Conservation (phyloP, 2,329 filamentous ascomycete genomes). For the Aspergillus pseudoterreus region DNA sequence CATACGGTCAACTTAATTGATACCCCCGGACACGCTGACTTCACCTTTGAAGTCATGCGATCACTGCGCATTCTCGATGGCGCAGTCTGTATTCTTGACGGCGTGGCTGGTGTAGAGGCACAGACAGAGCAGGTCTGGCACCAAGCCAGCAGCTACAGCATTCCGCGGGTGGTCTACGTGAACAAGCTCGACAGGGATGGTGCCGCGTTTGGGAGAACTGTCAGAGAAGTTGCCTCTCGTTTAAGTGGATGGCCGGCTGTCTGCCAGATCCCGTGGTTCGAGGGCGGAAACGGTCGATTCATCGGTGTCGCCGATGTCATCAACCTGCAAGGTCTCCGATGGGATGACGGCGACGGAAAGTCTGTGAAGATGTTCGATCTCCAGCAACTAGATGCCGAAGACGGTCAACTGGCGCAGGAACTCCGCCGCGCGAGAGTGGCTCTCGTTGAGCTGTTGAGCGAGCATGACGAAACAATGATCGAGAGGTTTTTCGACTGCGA, state of each 20-base stretch:
- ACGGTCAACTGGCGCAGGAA: constrained; percentile 58
- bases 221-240: constrained; percentile 77
- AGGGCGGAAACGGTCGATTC: constrained; percentile 67
- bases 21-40: constrained; percentile 94
- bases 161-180: constrained; percentile 76
- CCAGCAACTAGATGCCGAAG: constrained; percentile 48
- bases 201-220: constrained; percentile 75
- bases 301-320: constrained; percentile 82
- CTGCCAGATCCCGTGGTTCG: constrained; percentile 95
- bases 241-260: constrained; percentile 83
- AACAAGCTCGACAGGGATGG: constrained; percentile 85
- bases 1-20: constrained; percentile 90
- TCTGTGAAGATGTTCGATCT: constrained; percentile 55
- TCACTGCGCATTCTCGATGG: constrained; percentile 86
- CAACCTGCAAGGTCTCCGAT: constrained; percentile 69
- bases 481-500: constrained; percentile 77
- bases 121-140: constrained; percentile 96
- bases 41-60: constrained; percentile 91
- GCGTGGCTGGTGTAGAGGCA: constrained; percentile 89
- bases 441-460: constrained; percentile 78
- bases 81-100: constrained; percentile 88
- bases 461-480: constrained; percentile 82
- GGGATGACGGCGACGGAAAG: constrained; percentile 66
- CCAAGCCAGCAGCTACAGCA: constrained; percentile 79
- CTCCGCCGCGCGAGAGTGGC: constrained; percentile 71